These are phyloP conservation scores for Yamadazyma sp. DNA, from an alignment of 805 yeast species.

Conservation along the genomic window DNA sequence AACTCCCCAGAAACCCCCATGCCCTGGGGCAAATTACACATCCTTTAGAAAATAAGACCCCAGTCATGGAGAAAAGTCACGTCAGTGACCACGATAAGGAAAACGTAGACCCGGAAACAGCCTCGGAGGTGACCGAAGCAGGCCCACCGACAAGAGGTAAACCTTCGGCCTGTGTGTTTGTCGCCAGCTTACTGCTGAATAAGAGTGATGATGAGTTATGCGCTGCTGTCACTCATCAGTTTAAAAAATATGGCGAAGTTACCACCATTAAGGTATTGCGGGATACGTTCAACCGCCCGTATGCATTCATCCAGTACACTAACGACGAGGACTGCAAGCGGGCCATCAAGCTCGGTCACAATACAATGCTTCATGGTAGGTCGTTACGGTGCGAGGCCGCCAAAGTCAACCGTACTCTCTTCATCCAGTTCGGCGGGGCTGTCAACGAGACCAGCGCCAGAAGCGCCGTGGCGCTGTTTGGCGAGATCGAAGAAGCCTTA, in stretches of 20 bases:
- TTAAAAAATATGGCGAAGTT: conserved; percentile 68
- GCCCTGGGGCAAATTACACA: too few species aligned
- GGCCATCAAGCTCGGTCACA: conserved; percentile 71
- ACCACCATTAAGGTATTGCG: conserved; percentile 78
- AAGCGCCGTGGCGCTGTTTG: conserved; percentile 50
- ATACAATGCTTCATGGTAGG: conserved; percentile 68
- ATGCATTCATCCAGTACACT: conserved; percentile 87
- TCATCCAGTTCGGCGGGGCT: conserved; percentile 40
- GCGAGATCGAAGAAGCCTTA: conserved; percentile 69
- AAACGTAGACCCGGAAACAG: conserved; percentile 8
- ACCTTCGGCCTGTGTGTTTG: conserved; percentile 87
- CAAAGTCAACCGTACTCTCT: conserved; percentile 83
- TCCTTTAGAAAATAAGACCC: too few species aligned
- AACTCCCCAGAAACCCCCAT: too few species aligned
- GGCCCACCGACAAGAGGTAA: conserved; percentile 51
- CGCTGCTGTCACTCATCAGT: conserved; percentile 65
- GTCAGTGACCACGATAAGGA: conserved; percentile 8
- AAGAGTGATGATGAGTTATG: conserved; percentile 71
- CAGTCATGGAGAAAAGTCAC: too few species aligned
- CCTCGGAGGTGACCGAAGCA: too few species aligned
- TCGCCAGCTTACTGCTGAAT: conserved; percentile 72
- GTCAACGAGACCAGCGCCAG: conserved; percentile 34
- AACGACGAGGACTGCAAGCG: conserved; percentile 64
- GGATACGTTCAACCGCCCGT: conserved; percentile 79
- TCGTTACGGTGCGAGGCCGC: conserved; percentile 87